phyloP scores from a whole-genome alignment of 2,329 filamentous ascomycete genomes.

The Diplodia mutila region DNA sequence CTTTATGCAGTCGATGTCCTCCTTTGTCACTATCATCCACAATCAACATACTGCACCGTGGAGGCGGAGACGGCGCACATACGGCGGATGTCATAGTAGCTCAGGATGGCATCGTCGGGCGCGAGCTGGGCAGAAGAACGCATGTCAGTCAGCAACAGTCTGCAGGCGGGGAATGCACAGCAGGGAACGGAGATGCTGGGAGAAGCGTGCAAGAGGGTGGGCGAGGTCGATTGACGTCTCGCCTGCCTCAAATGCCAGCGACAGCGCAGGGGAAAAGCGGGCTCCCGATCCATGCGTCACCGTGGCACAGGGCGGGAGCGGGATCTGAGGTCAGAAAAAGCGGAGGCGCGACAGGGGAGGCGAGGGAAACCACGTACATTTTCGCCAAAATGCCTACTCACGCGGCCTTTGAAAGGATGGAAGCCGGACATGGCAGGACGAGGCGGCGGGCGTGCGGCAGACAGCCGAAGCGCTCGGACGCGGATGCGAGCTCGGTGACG shows the following conservation, averaged over 20 bases:
- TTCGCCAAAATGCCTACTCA: slow-evolving; percentile 57
- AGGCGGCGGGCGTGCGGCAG: background rate
- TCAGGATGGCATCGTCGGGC: slow-evolving; percentile 71
- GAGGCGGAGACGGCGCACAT: background rate
- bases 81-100: slow-evolving; percentile 70
- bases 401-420: slow-evolving; percentile 58
- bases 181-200: background rate
- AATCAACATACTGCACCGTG: background rate
- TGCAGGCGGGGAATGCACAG: background rate
- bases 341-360: slow-evolving; percentile 28
- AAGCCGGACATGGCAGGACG: slow-evolving; percentile 37
- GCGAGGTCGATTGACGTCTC: background rate
- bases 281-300: background rate
- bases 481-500: background rate
- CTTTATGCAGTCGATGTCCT: slow-evolving; percentile 86
- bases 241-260: background rate
- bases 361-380: slow-evolving; percentile 42
- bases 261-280: background rate
- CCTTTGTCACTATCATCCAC: slow-evolving; percentile 69
- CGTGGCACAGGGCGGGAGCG: background rate
- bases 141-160: slow-evolving; percentile 30
- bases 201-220: background rate
- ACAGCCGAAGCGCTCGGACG: slow-evolving; percentile 1
- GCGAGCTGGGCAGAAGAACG: slow-evolving; percentile 45
- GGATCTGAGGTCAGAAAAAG: slow-evolving; percentile 26